These are phyloP conservation scores for Moricandia moricandioides DNA, from an alignment of 345 rosid species.

Conservation along the genomic window DNA sequence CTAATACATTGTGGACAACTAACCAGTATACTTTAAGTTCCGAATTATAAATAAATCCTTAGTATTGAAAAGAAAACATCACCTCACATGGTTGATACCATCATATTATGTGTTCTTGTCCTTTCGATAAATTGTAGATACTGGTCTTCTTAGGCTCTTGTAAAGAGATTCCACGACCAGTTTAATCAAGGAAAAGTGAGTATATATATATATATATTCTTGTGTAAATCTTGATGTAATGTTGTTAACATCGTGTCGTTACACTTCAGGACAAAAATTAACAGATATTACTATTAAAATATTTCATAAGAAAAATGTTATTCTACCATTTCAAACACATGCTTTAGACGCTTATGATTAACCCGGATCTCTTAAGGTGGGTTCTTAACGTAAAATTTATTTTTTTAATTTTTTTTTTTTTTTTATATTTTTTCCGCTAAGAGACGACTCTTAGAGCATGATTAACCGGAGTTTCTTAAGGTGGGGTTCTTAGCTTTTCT, in stretches of 20 bases:
- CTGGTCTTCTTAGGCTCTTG: not conserved
- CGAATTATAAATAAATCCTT: not conserved
- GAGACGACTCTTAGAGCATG: no score
- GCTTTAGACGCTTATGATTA: not conserved
- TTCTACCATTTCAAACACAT: not conserved
- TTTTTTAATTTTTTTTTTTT: no score
- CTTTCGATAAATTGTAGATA: not conserved
- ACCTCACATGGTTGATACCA: slow-evolving; percentile 8
- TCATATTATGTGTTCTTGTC: not conserved
- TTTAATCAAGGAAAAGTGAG: slow-evolving; percentile 25
- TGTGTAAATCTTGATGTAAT: slow-evolving; percentile 7
- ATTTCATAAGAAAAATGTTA: not conserved
- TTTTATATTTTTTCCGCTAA: no score
- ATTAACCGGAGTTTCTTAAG: no score
- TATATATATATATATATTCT: not conserved
- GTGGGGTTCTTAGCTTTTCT: no score
- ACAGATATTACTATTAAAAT: not conserved
- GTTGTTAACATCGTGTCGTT: slow-evolving; percentile 30
- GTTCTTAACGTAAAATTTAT: no score
- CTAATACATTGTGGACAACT: not conserved
- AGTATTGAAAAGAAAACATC: not conserved
- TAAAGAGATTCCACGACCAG: slow-evolving; percentile 21
- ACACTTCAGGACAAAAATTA: not conserved
- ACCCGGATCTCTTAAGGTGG: not conserved
- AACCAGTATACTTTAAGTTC: not conserved